phyloP scores from a whole-genome alignment of 441 rosid species.

The Theobroma grandiflorum region DNA sequence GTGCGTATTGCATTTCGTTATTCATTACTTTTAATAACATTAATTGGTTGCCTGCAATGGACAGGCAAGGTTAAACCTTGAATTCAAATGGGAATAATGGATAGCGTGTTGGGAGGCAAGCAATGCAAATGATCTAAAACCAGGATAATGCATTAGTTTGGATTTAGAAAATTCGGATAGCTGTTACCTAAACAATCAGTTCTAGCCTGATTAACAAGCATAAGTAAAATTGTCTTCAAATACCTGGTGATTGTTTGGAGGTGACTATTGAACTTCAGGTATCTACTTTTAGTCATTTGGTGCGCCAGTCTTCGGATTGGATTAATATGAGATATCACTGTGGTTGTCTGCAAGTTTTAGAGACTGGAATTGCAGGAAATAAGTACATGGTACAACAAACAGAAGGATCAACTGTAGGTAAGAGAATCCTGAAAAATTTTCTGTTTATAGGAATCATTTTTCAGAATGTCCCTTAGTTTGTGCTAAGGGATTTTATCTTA shows the following conservation, averaged over 20 bases:
- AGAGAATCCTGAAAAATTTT: not conserved
- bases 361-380: not conserved
- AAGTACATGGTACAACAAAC: not conserved
- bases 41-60: not conserved
- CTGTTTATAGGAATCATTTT: not conserved
- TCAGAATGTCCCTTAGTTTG: not conserved
- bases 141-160: not conserved
- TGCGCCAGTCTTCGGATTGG: not conserved
- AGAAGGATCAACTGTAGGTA: not conserved
- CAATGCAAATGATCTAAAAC: not conserved
- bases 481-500: not conserved
- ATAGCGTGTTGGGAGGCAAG: not conserved
- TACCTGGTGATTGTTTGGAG: not conserved
- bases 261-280: not conserved
- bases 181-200: not conserved
- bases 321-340: not conserved
- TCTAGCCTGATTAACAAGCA: not conserved
- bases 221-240: not conserved
- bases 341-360: not conserved
- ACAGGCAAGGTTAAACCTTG: not conserved
- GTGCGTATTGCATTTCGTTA: not conserved
- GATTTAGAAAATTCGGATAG: not conserved
- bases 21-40: not conserved
- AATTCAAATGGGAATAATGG: conserved; percentile 10
- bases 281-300: not conserved